A percentile compares a stretch with the other conserved stretches of the same genome.
phyloP scores from a whole-genome alignment of 2,329 filamentous ascomycete genomes.

The Chrysoporthe cubensis region DNA sequence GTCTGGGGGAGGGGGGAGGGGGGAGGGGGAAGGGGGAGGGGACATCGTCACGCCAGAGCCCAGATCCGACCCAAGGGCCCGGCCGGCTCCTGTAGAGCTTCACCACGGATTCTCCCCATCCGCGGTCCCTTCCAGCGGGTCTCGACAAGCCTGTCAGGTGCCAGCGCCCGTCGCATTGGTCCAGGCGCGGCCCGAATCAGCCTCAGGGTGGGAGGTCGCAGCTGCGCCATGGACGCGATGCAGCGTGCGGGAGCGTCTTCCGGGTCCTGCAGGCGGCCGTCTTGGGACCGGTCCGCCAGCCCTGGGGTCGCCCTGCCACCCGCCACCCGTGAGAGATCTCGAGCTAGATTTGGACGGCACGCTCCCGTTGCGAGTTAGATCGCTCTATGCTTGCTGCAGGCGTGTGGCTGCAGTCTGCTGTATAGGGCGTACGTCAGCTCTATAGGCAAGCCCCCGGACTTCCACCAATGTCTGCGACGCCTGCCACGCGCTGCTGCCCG shows the following conservation, averaged over 20 bases:
- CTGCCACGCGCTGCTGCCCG: not conserved
- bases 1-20: no score
- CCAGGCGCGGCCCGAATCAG: not conserved
- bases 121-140: not conserved
- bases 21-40: no score
- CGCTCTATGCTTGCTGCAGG: not conserved
- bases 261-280: conserved; percentile 14
- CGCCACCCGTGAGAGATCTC: not conserved
- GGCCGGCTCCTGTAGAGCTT: not conserved
- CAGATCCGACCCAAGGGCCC: not conserved
- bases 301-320: not conserved
- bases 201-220: not conserved
- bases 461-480: conserved; percentile 11
- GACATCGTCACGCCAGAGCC: no score
- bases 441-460: not conserved
- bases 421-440: conserved; percentile 11
- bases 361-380: not conserved
- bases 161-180: not conserved
- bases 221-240: conserved; percentile 5
- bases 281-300: conserved; percentile 12
- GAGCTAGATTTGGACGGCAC: not conserved
- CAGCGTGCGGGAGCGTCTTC: conserved; percentile 12
- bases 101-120: conserved; percentile 1
- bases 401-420: not conserved
- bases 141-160: not conserved